Conservation (phyloP, 1,139 yeast genomes). For the Magnusiomyces ingens region DNA sequence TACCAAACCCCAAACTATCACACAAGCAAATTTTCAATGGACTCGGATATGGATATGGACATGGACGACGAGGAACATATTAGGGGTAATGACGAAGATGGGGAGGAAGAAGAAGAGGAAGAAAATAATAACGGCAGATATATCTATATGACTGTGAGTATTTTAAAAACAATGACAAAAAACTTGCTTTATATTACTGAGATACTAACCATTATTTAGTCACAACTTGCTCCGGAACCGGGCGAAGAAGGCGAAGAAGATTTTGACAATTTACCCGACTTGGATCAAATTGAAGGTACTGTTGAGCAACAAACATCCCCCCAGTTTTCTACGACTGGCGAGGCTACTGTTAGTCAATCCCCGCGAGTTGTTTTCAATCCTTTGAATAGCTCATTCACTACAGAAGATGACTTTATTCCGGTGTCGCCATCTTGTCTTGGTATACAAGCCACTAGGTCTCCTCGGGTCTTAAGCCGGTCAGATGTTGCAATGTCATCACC, state of each 20-base stretch:
- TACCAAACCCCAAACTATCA: not conserved
- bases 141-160: not conserved
- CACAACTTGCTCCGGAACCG: not conserved
- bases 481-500: too few relatives aligned
- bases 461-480: too few relatives aligned
- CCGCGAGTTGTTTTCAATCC: too few relatives aligned
- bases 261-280: not conserved
- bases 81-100: not conserved
- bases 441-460: too few relatives aligned
- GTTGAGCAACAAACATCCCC: not conserved
- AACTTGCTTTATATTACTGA: not conserved
- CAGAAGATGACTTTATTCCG: too few relatives aligned
- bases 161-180: not conserved
- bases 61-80: not conserved
- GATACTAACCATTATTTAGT: not conserved
- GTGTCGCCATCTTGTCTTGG: too few relatives aligned
- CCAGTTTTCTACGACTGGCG: too few relatives aligned
- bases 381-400: too few relatives aligned
- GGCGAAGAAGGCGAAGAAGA: not conserved
- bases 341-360: too few relatives aligned
- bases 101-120: not conserved
- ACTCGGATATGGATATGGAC: not conserved
- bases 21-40: not conserved
- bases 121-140: not conserved
- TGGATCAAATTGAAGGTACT: not conserved